Percentiles rank a stretch among this genome's conserved stretches.
These are phyloP conservation scores for Toxicodendron radicans DNA, from an alignment of 345 rosid genomes.

Conservation along the genomic window DNA sequence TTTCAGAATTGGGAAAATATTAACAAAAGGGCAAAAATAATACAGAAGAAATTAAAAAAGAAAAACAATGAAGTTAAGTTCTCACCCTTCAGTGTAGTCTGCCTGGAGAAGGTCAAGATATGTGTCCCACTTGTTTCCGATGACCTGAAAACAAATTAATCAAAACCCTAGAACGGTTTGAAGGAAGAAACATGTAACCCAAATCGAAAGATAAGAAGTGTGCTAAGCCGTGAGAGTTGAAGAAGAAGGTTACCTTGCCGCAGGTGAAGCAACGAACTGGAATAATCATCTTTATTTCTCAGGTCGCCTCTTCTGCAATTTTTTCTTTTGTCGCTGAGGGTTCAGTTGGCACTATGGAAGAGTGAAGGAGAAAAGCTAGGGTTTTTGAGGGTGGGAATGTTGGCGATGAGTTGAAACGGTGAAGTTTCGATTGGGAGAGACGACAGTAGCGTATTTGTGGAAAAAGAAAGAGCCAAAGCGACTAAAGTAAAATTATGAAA, in stretches of 20 bases:
- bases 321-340: not conserved
- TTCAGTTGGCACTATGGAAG: too few relatives aligned
- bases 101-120: constrained; percentile 81
- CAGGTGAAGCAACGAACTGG: constrained; percentile 86
- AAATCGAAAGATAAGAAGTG: too few relatives aligned
- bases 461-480: too few relatives aligned
- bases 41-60: not conserved
- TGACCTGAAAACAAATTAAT: constrained; percentile 42
- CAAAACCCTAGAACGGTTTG: not conserved
- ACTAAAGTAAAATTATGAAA: too few relatives aligned
- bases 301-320: not conserved
- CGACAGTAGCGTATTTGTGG: too few relatives aligned
- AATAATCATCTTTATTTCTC: constrained; percentile 53
- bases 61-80: not conserved
- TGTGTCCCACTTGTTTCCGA: constrained; percentile 78
- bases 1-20: not conserved
- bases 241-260: constrained; percentile 48
- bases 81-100: constrained; percentile 69
- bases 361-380: too few relatives aligned
- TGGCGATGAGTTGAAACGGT: too few relatives aligned
- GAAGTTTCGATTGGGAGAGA: too few relatives aligned
- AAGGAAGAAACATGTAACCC: not conserved
- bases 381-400: too few relatives aligned
- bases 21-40: not conserved
- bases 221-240: not conserved